Base-by-base conservation (phyloP, 1,284 basidiomycete genomes). In the Cryptococcus deneoformans region DNA sequence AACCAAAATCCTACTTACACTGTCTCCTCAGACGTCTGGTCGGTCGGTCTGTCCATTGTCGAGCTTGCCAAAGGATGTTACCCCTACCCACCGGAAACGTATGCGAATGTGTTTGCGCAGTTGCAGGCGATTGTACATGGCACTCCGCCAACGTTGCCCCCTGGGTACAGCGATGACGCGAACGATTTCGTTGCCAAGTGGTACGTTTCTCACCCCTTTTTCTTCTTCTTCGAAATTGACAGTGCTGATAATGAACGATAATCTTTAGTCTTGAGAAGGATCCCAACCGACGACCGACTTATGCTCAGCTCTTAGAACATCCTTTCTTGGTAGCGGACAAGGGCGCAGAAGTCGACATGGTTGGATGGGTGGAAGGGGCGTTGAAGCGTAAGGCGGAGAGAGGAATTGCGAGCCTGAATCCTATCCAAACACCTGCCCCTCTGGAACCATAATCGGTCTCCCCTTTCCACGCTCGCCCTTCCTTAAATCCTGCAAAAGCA, bases 41-140 rank as follows among this genome's bases (percentile, higher is more conserved):
- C 93, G 9, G 85, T 99, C n/a, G 95, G 95, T 3, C 82, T 99
- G 39, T 89, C 90, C 3, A 88, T 98, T 76, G 92, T 98, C 68
- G 95, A 99, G 77, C 87, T 96, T 60, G 89, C 90, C 47, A 79
- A 92, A 66, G 94, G 96, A 20, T 83, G 86, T 64, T 99, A 99
- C 77, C 96, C 95, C 1, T 99, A 97, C 74, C 95, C 95, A 35
- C 94, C 94, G n/a, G 94, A 98, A 79, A 95, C 93, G 3, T 99
- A 96, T 75, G 86, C 87, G 55, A 98, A 98, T 74, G 93, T 98
- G 2, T 96, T 99, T 75, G 90, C 93, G 2, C 93, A 99, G 79
- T 81, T 99, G 44, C 91, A 89, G 36, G 94, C 94, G 1, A 99
- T 99, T 63, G 93, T 99, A 4, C 87, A 97, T 66, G 96, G 94